Percentiles rank a stretch among this genome's conserved stretches.
Evolutionary conservation across 1,284 basidiomycete species (phyloP).

Genomic region (Entoloma clypeatum): DNA sequence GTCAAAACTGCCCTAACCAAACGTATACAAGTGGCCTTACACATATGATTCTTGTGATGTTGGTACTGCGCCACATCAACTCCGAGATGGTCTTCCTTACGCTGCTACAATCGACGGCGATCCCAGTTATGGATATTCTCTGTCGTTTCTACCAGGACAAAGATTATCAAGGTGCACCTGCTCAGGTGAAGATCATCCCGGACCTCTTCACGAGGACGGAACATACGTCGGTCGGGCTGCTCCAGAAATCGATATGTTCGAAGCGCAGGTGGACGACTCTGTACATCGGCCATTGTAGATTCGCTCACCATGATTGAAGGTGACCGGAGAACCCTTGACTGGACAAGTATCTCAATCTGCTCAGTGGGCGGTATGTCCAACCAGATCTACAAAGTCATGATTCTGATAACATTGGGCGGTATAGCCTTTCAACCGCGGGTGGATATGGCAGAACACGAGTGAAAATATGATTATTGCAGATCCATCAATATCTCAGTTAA

Average conservation of each 20-base stretch:
- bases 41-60: slow-evolving; percentile 74
- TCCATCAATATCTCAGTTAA: slow-evolving; percentile 43
- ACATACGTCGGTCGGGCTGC: slow-evolving; percentile 69
- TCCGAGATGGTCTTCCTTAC: slow-evolving; percentile 37
- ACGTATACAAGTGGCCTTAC: slow-evolving; percentile 63
- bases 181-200: slow-evolving; percentile 64
- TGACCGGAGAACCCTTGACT: slow-evolving; percentile 38
- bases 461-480: slow-evolving; percentile 47
- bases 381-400: too few species aligned
- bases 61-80: slow-evolving; percentile 63
- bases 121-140: slow-evolving; percentile 30
- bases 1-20: not conserved
- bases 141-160: slow-evolving; percentile 71
- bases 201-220: slow-evolving; percentile 56
- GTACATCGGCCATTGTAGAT: not conserved
- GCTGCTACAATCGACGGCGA: slow-evolving; percentile 47
- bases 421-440: slow-evolving; percentile 45
- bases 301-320: slow-evolving; percentile 24
- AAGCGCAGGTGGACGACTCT: slow-evolving; percentile 47
- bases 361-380: slow-evolving; percentile 59
- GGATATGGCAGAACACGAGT: slow-evolving; percentile 42
- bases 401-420: slow-evolving; percentile 17
- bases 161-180: slow-evolving; percentile 77
- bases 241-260: slow-evolving; percentile 78
- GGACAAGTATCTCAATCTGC: slow-evolving; percentile 61